Conservation (phyloP, 371 early-diverging fungal species). For the Mortierella sp. region DNA sequence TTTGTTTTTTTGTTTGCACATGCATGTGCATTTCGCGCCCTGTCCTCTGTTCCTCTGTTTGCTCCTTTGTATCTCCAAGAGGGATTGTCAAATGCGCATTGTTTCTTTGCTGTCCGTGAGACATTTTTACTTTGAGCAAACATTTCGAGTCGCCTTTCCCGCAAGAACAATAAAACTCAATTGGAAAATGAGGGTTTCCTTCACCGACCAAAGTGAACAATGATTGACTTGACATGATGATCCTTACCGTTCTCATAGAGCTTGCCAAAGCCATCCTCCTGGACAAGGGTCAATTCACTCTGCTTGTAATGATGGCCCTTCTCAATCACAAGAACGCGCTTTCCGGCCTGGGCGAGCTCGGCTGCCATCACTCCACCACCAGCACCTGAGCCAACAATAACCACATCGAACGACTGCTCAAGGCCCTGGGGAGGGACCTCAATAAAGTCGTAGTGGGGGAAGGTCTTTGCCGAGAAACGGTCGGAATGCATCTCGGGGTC, state of each 20-base stretch:
- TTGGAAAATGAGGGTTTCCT: not conserved
- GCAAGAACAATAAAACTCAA: not conserved
- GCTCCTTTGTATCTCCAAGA: not conserved
- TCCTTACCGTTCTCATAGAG: conserved; percentile 65
- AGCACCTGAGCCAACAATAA: conserved; percentile 82
- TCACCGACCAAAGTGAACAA: conserved; percentile 15
- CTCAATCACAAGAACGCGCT: conserved; percentile 80
- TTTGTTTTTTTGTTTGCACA: not conserved
- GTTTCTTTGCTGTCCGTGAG: not conserved
- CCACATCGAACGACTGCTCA: conserved; percentile 68
- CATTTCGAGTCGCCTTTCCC: not conserved
- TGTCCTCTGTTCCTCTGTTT: no score
- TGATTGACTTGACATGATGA: not conserved
- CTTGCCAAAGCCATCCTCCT: conserved; percentile 61
- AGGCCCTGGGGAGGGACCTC: conserved; percentile 46
- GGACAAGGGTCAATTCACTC: conserved; percentile 63
- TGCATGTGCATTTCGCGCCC: no score
- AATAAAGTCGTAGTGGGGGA: conserved; percentile 58
- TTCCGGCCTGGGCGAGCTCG: conserved; percentile 77
- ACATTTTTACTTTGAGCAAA: conserved; percentile 11
- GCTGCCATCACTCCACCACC: conserved; percentile 85
- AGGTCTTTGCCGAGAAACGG: conserved; percentile 43
- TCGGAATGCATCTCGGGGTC: conserved; percentile 61
- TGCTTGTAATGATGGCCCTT: conserved; percentile 75
- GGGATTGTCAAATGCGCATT: not conserved